Evolutionary conservation across 306 rosid species (phyloP).

Genomic region (Medicago lupulina): DNA sequence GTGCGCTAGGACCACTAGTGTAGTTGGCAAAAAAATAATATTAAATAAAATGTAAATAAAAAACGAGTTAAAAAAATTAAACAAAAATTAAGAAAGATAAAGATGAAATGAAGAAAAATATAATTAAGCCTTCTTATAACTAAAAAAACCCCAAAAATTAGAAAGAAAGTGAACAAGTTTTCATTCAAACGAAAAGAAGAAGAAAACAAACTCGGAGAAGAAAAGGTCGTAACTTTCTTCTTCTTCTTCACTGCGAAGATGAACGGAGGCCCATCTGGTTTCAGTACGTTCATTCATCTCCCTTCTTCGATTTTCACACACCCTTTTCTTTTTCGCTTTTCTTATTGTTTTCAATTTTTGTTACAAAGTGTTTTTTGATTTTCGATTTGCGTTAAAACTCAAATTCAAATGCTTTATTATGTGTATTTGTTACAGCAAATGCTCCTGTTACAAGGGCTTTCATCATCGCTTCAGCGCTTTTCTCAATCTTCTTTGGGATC

Average conservation of each 20-base stretch:
- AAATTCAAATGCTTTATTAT: conserved; percentile 44
- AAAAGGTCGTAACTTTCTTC: conserved; percentile 46
- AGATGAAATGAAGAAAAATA: too few relatives aligned
- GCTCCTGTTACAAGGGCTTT: conserved; percentile 88
- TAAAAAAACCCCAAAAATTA: too few relatives aligned
- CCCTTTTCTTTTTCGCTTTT: not conserved
- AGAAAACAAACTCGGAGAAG: not conserved
- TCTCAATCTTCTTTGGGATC: conserved; percentile 91
- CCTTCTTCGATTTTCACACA: not conserved
- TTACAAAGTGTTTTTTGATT: not conserved
- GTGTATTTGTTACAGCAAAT: conserved; percentile 71
- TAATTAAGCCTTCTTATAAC: too few relatives aligned
- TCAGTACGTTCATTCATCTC: conserved; percentile 64
- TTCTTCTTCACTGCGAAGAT: conserved; percentile 65
- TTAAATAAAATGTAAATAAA: too few relatives aligned
- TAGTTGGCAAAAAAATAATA: too few relatives aligned
- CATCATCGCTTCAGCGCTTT: conserved; percentile 71
- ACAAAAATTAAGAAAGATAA: too few relatives aligned
- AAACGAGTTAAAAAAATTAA: too few relatives aligned
- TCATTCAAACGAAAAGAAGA: not conserved
- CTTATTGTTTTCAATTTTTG: not conserved
- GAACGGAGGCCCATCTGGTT: conserved; percentile 99
- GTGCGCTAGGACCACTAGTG: too few relatives aligned
- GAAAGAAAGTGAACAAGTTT: too few relatives aligned
- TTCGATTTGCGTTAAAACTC: conserved; percentile 40